Percentiles rank a stretch among this genome's conserved stretches.
phyloP scores from a whole-genome alignment of 306 rosid species.

The Purshia tridentata region DNA sequence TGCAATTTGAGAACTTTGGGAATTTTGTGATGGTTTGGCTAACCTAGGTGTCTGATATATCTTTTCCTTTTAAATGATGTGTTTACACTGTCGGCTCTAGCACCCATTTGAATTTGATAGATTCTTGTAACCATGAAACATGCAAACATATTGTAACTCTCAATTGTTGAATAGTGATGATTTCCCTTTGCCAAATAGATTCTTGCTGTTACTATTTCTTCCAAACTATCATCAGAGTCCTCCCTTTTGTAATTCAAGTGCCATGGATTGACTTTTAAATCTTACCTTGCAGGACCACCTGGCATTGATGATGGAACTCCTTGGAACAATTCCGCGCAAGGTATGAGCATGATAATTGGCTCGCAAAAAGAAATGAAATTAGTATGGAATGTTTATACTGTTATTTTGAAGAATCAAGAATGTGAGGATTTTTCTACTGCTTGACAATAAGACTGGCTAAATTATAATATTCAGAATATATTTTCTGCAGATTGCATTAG shows the following conservation, averaged over 20 bases:
- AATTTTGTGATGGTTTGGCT: neutral
- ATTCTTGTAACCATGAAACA: neutral
- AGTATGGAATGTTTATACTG: neutral
- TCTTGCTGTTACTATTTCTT: no score
- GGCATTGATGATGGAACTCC: slow-evolving; percentile 93
- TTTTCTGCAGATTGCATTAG: slow-evolving; percentile 63
- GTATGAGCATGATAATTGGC: slow-evolving; percentile 26
- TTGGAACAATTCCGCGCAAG: slow-evolving; percentile 88
- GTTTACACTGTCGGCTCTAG: neutral
- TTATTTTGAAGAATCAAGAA: neutral
- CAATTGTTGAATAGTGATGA: no score
- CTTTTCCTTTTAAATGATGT: neutral
- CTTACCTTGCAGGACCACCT: slow-evolving; percentile 63
- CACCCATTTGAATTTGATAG: neutral
- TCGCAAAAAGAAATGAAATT: neutral
- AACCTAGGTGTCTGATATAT: neutral
- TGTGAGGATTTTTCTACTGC: neutral
- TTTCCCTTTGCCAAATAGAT: no score
- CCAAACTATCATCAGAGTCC: neutral
- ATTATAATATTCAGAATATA: neutral
- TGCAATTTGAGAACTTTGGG: neutral
- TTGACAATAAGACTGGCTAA: slow-evolving; percentile 9
- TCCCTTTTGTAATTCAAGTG: neutral
- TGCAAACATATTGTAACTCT: neutral
- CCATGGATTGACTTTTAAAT: slow-evolving; percentile 8